phyloP scores from a whole-genome alignment of 352 stramenopile genomes.

The Globisporangium sylvaticum region DNA sequence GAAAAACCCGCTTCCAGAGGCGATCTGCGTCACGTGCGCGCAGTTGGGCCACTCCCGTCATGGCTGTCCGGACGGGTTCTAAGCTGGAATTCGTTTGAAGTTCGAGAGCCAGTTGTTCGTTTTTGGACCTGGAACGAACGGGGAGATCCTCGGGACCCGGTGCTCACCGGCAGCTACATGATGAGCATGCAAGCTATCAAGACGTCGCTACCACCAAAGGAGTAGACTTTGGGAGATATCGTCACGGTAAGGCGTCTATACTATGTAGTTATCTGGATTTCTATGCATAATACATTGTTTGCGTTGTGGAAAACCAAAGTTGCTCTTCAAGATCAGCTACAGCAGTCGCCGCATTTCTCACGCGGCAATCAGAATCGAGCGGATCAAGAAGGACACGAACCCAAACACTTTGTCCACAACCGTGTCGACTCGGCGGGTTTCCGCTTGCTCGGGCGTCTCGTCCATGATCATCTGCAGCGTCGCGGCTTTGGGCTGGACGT shows the following conservation, averaged over 20 bases:
- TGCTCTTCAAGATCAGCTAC: background rate
- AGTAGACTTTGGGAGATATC: background rate
- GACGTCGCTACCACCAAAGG: background rate
- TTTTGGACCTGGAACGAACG: background rate
- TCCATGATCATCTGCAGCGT: no score
- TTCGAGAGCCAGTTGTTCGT: background rate
- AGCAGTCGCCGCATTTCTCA: background rate
- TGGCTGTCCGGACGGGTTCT: constrained; percentile 59
- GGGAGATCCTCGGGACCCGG: background rate
- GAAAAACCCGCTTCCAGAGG: constrained; percentile 12
- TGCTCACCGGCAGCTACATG: no score
- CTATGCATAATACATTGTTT: background rate
- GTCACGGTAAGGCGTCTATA: background rate
- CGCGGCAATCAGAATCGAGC: no score
- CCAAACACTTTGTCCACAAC: no score
- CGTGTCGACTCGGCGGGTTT: no score
- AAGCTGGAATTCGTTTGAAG: background rate
- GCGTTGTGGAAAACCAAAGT: background rate
- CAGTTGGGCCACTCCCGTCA: constrained; percentile 41
- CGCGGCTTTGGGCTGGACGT: no score
- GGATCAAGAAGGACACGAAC: no score
- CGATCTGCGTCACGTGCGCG: constrained; percentile 59
- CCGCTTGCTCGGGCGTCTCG: no score
- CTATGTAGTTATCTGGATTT: background rate
- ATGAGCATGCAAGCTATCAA: no score